Evolutionary conservation across 2,329 filamentous ascomycete genomes (phyloP).

Genomic region (Chaetomium sp.): DNA sequence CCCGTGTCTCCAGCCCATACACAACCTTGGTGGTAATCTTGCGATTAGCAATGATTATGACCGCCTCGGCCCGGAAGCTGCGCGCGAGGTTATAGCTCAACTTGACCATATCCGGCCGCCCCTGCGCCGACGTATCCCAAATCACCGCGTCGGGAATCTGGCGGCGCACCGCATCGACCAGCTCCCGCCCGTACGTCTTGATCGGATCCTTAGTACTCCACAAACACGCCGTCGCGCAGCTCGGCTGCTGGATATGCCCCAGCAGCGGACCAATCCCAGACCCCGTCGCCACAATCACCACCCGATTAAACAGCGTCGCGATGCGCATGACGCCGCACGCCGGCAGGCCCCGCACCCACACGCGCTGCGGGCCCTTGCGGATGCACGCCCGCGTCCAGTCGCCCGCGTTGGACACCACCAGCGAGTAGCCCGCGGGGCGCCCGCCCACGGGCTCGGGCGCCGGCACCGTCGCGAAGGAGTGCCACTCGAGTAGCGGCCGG

Average conservation of each 20-base stretch:
- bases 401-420: conserved; percentile 71
- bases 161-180: conserved; percentile 57
- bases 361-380: conserved; percentile 57
- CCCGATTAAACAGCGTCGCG: conserved; percentile 64
- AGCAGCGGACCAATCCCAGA: conserved; percentile 73
- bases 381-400: conserved; percentile 73
- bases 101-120: conserved; percentile 58
- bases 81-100: conserved; percentile 38
- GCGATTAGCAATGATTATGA: conserved; percentile 73
- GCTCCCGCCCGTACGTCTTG: conserved; percentile 61
- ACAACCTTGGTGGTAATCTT: conserved; percentile 69
- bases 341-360: conserved; percentile 71
- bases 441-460: neutral
- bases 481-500: conserved; percentile 69
- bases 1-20: conserved; percentile 66
- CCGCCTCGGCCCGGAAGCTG: conserved; percentile 56
- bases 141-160: conserved; percentile 67
- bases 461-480: conserved; percentile 75
- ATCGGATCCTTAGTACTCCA: conserved; percentile 68
- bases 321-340: conserved; percentile 68
- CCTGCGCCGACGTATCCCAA: conserved; percentile 67
- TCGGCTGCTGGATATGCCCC: conserved; percentile 53
- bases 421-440: conserved; percentile 56
- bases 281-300: conserved; percentile 70
- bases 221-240: conserved; percentile 54